Percentiles rank a stretch among this genome's conserved stretches.
These are phyloP conservation scores for Fusarium piperis DNA, from an alignment of 2,329 filamentous ascomycete species.

Conservation along the genomic window DNA sequence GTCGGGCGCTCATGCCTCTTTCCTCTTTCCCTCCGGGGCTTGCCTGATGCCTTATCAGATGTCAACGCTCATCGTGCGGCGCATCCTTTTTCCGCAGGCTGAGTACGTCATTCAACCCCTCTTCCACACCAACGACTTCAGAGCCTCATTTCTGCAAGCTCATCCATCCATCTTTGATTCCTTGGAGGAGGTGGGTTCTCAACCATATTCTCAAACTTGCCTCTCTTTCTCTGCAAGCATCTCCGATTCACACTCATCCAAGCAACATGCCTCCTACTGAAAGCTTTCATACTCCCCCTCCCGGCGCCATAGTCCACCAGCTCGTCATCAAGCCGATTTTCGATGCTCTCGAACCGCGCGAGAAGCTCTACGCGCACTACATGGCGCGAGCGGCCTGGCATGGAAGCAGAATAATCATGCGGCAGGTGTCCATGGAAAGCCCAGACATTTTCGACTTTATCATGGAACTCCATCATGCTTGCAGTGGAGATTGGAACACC, in stretches of 20 bases:
- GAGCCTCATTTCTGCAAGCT: no score
- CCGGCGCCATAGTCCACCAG: neutral
- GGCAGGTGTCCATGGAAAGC: slow-evolving; percentile 69
- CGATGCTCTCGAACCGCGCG: neutral
- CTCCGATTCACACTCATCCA: neutral
- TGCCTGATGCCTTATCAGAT: no score
- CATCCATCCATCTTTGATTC: no score
- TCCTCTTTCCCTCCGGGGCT: no score
- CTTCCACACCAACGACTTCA: no score
- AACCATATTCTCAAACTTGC: no score
- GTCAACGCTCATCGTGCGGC: no score
- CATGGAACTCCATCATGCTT: slow-evolving; percentile 59
- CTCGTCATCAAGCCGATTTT: neutral
- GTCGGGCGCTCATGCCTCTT: no score
- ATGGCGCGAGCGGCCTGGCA: slow-evolving; percentile 52
- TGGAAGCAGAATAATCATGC: slow-evolving; percentile 64
- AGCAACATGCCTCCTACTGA: neutral
- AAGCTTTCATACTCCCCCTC: neutral
- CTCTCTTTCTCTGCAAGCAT: no score
- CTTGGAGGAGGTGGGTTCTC: no score
- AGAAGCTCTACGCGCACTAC: neutral
- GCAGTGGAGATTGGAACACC: slow-evolving; percentile 61
- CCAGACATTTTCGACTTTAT: slow-evolving; percentile 68
- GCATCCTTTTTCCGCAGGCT: no score
- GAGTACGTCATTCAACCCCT: no score